phyloP scores from a whole-genome alignment of 164 flowering plant genomes.

The Aristolochia fimbriata region DNA sequence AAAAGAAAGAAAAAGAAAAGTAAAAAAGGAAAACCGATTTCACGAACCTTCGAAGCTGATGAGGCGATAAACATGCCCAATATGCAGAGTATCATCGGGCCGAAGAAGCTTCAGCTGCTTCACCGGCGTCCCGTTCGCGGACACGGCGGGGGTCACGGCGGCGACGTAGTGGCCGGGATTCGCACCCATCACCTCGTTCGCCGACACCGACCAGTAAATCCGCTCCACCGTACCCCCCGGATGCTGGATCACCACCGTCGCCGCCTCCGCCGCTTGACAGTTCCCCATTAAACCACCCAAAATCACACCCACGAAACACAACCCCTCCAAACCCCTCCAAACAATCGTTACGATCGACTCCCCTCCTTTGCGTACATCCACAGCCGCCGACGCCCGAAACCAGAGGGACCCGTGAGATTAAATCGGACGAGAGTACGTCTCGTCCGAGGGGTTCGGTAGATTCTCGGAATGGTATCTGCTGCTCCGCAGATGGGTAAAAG shows the following conservation, averaged over 20 bases:
- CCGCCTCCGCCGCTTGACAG: conserved; percentile 71
- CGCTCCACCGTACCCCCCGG: conserved; percentile 43
- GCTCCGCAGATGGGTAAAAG: no score
- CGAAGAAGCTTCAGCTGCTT: conserved; percentile 68
- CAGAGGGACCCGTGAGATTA: no score
- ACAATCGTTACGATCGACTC: no score
- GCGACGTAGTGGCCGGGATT: conserved; percentile 82
- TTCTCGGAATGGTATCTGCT: no score
- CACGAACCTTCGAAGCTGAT: conserved; percentile 61
- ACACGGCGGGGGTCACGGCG: conserved; percentile 21
- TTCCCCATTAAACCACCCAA: conserved; percentile 42
- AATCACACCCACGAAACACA: no score
- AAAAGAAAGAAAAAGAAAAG: neutral
- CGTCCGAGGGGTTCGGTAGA: no score
- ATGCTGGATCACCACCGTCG: conserved; percentile 54
- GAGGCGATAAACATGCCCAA: conserved; percentile 74
- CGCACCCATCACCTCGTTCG: conserved; percentile 45
- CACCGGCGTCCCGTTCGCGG: conserved; percentile 29
- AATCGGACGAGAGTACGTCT: no score
- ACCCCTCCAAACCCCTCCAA: no score
- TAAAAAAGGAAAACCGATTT: no score
- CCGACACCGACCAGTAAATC: conserved; percentile 51
- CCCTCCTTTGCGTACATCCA: no score
- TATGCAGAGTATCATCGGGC: conserved; percentile 50
- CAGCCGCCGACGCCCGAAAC: no score